These are phyloP conservation scores for Neoascochyta sp. DNA, from an alignment of 2,329 filamentous ascomycete genomes.

Conservation along the genomic window DNA sequence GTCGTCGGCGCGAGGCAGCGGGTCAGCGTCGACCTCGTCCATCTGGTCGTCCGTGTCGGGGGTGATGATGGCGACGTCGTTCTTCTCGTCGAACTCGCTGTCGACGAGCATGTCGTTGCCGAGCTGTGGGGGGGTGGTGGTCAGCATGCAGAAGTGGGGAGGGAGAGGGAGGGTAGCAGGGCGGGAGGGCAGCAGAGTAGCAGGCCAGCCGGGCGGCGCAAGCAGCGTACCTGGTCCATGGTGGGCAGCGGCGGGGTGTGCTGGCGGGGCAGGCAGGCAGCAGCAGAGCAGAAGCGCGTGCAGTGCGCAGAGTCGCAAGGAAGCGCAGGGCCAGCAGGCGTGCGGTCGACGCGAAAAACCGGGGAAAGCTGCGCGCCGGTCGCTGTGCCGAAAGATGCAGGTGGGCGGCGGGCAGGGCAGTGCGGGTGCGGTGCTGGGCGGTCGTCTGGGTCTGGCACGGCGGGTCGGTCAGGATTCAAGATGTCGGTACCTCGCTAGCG, in stretches of 20 bases:
- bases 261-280: conserved; percentile 10
- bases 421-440: background rate
- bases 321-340: no score
- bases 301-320: no score
- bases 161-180: conserved; percentile 1
- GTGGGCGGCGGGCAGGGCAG: conserved; percentile 13
- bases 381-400: conserved; percentile 13
- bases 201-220: conserved; percentile 6
- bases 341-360: conserved; percentile 5
- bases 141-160: conserved; percentile 3
- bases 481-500: conserved; percentile 37
- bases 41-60: conserved; percentile 55
- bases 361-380: conserved; percentile 17
- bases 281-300: conserved; percentile 4
- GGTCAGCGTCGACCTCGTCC: conserved; percentile 52
- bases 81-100: conserved; percentile 59
- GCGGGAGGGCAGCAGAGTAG: no score
- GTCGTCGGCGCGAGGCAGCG: conserved; percentile 56
- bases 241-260: conserved; percentile 14
- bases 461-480: conserved; percentile 13
- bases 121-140: conserved; percentile 43
- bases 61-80: conserved; percentile 60
- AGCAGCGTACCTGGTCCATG: conserved; percentile 42
- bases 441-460: conserved; percentile 3
- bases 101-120: conserved; percentile 63